These are phyloP conservation scores for Neonectria magnoliae DNA, from an alignment of 2,329 filamentous ascomycete genomes.

Conservation along the genomic window DNA sequence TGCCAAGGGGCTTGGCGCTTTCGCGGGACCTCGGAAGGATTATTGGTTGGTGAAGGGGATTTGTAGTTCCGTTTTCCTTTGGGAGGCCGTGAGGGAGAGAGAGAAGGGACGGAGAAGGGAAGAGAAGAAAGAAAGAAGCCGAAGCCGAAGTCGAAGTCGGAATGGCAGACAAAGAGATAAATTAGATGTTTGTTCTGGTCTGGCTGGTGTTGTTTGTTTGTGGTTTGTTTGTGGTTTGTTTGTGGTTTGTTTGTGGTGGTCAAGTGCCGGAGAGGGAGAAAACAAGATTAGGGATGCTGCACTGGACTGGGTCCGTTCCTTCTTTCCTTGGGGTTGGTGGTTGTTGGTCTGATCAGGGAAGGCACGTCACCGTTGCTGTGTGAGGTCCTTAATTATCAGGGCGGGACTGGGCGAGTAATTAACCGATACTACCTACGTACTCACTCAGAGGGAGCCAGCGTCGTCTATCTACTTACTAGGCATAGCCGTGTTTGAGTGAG, in stretches of 20 bases:
- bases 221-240: neutral
- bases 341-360: neutral
- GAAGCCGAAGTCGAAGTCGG: too few species aligned
- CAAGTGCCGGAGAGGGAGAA: neutral
- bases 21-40: neutral
- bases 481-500: too few species aligned
- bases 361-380: neutral
- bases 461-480: neutral
- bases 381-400: neutral
- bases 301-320: neutral
- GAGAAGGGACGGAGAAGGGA: neutral
- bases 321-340: neutral
- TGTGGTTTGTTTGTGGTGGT: neutral
- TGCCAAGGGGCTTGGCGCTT: conserved; percentile 10
- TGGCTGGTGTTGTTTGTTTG: neutral
- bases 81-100: neutral
- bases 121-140: neutral
- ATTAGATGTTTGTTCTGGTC: neutral
- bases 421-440: neutral
- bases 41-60: neutral
- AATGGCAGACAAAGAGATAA: neutral
- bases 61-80: neutral
- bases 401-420: neutral
- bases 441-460: neutral
- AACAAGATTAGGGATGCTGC: conserved; percentile 5